Percentiles rank a stretch among this genome's conserved stretches.
Evolutionary conservation across 1,284 basidiomycete species (phyloP).

Genomic region (Lentinula novae-zelandiae): DNA sequence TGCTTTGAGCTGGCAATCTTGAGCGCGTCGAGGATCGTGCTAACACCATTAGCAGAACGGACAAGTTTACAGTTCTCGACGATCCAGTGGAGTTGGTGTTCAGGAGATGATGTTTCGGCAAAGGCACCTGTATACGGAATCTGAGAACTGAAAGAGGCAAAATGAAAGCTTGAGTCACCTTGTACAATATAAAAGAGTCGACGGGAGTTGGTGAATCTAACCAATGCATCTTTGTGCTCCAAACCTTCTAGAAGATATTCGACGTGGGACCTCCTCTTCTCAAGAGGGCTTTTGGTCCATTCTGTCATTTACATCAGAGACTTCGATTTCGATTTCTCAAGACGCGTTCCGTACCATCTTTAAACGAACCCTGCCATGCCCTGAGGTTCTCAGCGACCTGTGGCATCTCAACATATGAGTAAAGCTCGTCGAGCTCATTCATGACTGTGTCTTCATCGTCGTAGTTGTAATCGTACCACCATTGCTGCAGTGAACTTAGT

Average conservation of each 20-base stretch:
- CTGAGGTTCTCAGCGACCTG: slow-evolving; percentile 86
- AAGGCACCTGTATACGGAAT: slow-evolving; percentile 68
- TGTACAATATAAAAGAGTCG: slow-evolving; percentile 87
- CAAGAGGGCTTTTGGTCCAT: slow-evolving; percentile 70
- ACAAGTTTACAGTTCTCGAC: slow-evolving; percentile 91
- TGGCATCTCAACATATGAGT: slow-evolving; percentile 94
- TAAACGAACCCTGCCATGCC: slow-evolving; percentile 83
- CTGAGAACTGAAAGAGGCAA: slow-evolving; percentile 13
- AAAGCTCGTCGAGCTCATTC: slow-evolving; percentile 98
- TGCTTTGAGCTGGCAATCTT: slow-evolving; percentile 90
- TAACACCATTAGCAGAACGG: slow-evolving; percentile 81
- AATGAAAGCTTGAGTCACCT: slow-evolving; percentile 46
- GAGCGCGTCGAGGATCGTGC: slow-evolving; percentile 81
- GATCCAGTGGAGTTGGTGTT: slow-evolving; percentile 95
- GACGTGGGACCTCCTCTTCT: slow-evolving; percentile 67
- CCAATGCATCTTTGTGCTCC: slow-evolving; percentile 81
- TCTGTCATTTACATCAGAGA: slow-evolving; percentile 40
- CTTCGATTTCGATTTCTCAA: slow-evolving; percentile 1
- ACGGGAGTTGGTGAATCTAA: slow-evolving; percentile 83
- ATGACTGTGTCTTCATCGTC: slow-evolving; percentile 94
- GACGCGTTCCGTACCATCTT: slow-evolving; percentile 50
- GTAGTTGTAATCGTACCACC: slow-evolving; percentile 86
- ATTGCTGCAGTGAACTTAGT: slow-evolving; percentile 51
- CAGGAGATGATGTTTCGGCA: slow-evolving; percentile 85
- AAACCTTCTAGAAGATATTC: slow-evolving; percentile 80